Conservation (phyloP, 345 rosid species). For the Linum tenue region DNA sequence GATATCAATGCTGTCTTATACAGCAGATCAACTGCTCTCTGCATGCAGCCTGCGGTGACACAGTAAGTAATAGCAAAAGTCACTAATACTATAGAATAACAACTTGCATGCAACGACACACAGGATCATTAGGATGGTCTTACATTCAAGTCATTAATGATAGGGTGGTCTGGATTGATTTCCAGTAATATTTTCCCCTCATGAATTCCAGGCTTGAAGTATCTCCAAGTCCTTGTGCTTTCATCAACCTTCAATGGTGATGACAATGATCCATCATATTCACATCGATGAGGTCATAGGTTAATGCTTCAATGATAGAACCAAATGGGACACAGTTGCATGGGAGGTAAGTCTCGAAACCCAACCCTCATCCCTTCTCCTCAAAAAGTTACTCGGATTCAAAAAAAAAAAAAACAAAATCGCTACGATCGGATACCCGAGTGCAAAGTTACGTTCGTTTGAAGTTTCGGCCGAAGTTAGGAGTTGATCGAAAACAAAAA, state of each 20-base stretch:
- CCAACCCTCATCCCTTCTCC: too few relatives aligned
- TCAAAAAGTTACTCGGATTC: too few relatives aligned
- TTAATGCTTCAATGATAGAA: background rate
- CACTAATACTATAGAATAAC: background rate
- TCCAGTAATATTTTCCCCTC: constrained; percentile 95
- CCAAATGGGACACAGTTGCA: too few relatives aligned
- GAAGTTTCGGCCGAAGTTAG: too few relatives aligned
- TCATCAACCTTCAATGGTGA: constrained; percentile 57
- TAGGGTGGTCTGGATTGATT: constrained; percentile 92
- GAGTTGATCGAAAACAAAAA: too few relatives aligned
- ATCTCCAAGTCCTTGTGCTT: constrained; percentile 98
- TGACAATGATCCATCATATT: constrained; percentile 7
- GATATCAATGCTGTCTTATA: constrained; percentile 90
- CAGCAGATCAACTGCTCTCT: constrained; percentile 90
- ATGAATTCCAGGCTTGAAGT: constrained; percentile 94
- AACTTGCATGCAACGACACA: background rate
- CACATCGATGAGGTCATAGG: constrained; percentile 1
- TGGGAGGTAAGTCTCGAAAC: constrained; percentile 5
- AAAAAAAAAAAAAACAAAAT: too few relatives aligned
- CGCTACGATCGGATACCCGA: too few relatives aligned
- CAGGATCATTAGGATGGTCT: constrained; percentile 14
- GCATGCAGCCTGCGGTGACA: constrained; percentile 79
- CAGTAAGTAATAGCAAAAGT: background rate
- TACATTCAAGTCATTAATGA: constrained; percentile 79
- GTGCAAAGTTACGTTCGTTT: too few relatives aligned